A percentile compares a stretch with the other conserved stretches of the same genome.
Conservation (phyloP, 2,329 filamentous ascomycete genomes). For the Lasiodiplodia sp. region DNA sequence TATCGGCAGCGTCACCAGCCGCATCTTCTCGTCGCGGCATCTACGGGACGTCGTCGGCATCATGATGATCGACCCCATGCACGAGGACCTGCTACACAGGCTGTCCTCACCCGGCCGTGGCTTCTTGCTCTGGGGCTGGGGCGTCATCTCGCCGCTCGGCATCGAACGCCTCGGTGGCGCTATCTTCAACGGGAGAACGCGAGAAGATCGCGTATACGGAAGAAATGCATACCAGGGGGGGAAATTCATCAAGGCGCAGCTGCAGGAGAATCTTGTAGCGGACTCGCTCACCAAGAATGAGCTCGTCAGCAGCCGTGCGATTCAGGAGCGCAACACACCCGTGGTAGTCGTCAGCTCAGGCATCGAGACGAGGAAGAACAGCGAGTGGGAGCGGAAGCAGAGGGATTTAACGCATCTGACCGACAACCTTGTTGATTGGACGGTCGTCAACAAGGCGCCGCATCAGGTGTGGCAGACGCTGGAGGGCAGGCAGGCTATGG, state of each 20-base stretch:
- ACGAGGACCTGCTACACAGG: conserved; percentile 81
- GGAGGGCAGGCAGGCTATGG: conserved; percentile 76
- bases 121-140: conserved; percentile 85
- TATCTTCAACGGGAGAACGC: conserved; percentile 79
- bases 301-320: conserved; percentile 76
- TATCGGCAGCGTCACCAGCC: conserved; percentile 85
- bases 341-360: conserved; percentile 86
- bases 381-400: conserved; percentile 83
- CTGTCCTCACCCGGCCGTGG: conserved; percentile 74
- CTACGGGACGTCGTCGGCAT: conserved; percentile 76
- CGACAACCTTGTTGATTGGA: conserved; percentile 80
- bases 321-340: conserved; percentile 78
- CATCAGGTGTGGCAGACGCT: conserved; percentile 84
- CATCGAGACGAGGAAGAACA: conserved; percentile 69
- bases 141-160: conserved; percentile 85
- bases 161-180: conserved; percentile 81
- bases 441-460: conserved; percentile 83
- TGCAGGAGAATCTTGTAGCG: conserved; percentile 92
- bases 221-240: conserved; percentile 78
- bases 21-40: conserved; percentile 89
- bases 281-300: conserved; percentile 85
- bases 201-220: conserved; percentile 86
- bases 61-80: conserved; percentile 85
- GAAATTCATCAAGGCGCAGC: conserved; percentile 85
- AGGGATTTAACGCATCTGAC: conserved; percentile 83